These are phyloP conservation scores for Nicotiana benthamiana DNA, from an alignment of 257 asterid species.

Conservation along the genomic window DNA sequence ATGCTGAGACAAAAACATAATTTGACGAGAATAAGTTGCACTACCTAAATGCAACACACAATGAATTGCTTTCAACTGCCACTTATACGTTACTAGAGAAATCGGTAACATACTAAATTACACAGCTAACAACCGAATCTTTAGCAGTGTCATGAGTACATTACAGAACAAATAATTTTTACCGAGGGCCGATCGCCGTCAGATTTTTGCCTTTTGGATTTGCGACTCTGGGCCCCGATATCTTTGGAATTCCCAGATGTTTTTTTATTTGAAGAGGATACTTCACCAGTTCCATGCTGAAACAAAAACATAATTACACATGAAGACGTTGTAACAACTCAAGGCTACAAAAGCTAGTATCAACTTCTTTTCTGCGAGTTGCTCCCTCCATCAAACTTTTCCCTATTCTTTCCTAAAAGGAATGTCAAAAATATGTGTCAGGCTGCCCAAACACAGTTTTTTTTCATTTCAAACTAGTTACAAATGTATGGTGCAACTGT, in stretches of 20 bases:
- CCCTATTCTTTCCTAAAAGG: neutral
- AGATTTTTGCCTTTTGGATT: slow-evolving; percentile 6
- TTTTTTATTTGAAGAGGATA: slow-evolving; percentile 13
- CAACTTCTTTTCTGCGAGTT: neutral
- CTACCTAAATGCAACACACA: neutral
- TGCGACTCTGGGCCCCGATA: slow-evolving; percentile 3
- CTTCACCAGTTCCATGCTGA: neutral
- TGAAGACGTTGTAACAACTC: neutral
- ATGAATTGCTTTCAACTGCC: neutral
- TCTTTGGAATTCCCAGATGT: neutral
- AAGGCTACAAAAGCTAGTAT: neutral
- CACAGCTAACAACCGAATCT: neutral
- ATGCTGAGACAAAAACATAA: slow-evolving; percentile 3
- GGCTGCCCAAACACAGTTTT: neutral
- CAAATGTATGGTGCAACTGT: neutral
- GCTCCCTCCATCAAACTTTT: neutral
- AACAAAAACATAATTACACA: slow-evolving; percentile 5
- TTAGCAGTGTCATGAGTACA: neutral
- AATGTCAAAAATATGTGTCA: neutral
- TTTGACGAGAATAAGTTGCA: neutral
- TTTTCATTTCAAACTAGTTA: neutral
- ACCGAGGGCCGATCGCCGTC: neutral
- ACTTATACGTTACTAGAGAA: neutral
- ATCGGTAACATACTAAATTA: neutral
- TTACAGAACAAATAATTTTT: slow-evolving; percentile 12